Percentiles rank a stretch among this genome's conserved stretches.
Conservation (phyloP, 129 eudicot species). For the Arctium lappa region DNA sequence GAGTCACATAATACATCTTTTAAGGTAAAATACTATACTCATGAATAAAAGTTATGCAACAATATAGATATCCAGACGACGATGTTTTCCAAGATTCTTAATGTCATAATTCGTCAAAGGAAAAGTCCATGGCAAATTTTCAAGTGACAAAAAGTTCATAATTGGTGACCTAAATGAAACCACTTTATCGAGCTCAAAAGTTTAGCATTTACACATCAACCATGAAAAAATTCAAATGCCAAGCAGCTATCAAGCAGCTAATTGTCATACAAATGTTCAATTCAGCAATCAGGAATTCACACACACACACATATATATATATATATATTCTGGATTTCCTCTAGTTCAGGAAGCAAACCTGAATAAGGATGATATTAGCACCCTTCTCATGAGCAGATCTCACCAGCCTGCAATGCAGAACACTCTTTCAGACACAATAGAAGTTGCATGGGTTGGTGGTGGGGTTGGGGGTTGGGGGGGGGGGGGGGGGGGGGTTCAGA, state of each 20-base stretch:
- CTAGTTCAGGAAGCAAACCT: constrained; percentile 41
- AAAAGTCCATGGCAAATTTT: background rate
- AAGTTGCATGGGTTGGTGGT: background rate
- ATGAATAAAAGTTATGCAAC: background rate
- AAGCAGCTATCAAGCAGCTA: background rate
- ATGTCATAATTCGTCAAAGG: background rate
- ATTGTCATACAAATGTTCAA: constrained; percentile 1
- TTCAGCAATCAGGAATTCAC: background rate
- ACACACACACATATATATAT: too few species aligned
- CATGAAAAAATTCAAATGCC: background rate
- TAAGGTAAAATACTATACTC: background rate
- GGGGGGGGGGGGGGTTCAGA: background rate
- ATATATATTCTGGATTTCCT: background rate
- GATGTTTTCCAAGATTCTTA: background rate
- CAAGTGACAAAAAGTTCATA: background rate
- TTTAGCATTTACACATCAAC: background rate
- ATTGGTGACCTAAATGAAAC: background rate
- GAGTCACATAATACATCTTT: background rate
- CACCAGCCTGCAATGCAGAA: constrained; percentile 66
- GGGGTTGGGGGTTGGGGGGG: background rate
- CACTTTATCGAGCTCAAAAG: background rate
- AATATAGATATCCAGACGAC: background rate
- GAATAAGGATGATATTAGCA: constrained; percentile 91
- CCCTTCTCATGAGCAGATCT: constrained; percentile 94
- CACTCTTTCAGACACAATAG: constrained; percentile 10